Percentiles rank a stretch among this genome's conserved stretches.
phyloP scores from a whole-genome alignment of 345 rosid species.

The Rhizophora mangle region DNA sequence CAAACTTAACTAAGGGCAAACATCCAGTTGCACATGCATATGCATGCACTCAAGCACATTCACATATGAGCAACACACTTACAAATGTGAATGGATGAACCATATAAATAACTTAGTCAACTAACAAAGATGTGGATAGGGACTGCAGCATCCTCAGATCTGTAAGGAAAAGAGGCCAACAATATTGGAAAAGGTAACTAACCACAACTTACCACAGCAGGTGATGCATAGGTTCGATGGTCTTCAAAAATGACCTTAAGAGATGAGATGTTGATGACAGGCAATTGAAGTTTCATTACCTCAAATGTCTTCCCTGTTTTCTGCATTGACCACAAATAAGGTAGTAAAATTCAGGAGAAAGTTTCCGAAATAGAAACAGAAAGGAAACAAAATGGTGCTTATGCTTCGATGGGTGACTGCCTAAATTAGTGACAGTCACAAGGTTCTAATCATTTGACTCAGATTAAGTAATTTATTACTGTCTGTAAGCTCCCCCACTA shows the following conservation, averaged over 20 bases:
- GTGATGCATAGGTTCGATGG: slow-evolving; percentile 86
- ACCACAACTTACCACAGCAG: slow-evolving; percentile 69
- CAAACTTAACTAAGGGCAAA: no score
- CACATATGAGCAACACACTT: no score
- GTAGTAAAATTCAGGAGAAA: slow-evolving; percentile 13
- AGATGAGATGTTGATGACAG: slow-evolving; percentile 69
- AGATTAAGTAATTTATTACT: no score
- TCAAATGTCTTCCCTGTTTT: slow-evolving; percentile 84
- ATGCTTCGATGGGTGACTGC: not conserved
- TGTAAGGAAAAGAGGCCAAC: no score
- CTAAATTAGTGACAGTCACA: not conserved
- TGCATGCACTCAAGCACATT: no score
- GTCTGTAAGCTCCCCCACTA: not conserved
- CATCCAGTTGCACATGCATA: no score
- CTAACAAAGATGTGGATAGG: no score
- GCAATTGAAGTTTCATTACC: slow-evolving; percentile 70
- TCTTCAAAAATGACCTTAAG: slow-evolving; percentile 85
- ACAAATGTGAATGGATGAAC: no score
- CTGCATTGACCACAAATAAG: slow-evolving; percentile 42
- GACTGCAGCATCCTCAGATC: no score
- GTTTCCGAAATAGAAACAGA: not conserved
- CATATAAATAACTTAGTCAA: no score
- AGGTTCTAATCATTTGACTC: not conserved
- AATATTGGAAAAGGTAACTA: not conserved
- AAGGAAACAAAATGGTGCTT: not conserved